Base-by-base conservation (phyloP, 192 early-diverging fungal genomes). In the Mortierella alpina region DNA sequence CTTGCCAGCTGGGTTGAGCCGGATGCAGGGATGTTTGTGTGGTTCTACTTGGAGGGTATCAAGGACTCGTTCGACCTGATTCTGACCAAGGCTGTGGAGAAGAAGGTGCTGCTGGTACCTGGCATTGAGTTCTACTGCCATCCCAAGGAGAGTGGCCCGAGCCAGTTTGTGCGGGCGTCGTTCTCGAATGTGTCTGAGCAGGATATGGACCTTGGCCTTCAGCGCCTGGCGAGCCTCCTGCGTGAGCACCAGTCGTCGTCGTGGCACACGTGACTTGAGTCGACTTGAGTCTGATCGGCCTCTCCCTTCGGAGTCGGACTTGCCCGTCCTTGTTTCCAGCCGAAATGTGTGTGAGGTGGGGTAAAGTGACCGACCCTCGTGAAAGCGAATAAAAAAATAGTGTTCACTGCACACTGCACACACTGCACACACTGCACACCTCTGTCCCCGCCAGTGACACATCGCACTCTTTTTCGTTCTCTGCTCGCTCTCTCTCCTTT, bases 1-100 rank as follows among this genome's bases (percentile, higher is more conserved):
- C 68, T 84, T 53, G 89, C 90, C 9, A 86, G 89, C 20, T 93
- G 89, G 77, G 70, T 81, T 0, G 83, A 89, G 3, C 93, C 92
- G 0, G 65, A 87, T 14, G 88, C 90, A n/a, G 94, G 96, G 31
- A 97, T 97, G 95, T 99, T 99, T 83, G 81, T 96, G 53, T 99
- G 97, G 97, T 81, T 95, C 66, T 84, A 88, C 1, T 64, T 89
- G 58, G 75, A 84, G 48, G 82, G 80, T 14, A 84, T 84, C 50
- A 54, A 70, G 46, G 87, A 87, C 50, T 86, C 89, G 17, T 85
- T 88, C 64, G 82, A 92, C 31, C 66, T 91, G 63, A 84, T 92
- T 15, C 76, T 91, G 76, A 88, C 84, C 23, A 84, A 87, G 65
- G 87, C 90, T 59, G 71, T 91, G n/a, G 87, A 86, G 14, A 89